Base-by-base conservation (phyloP, 2,329 filamentous ascomycete species). In the Aureobasidium musti region DNA sequence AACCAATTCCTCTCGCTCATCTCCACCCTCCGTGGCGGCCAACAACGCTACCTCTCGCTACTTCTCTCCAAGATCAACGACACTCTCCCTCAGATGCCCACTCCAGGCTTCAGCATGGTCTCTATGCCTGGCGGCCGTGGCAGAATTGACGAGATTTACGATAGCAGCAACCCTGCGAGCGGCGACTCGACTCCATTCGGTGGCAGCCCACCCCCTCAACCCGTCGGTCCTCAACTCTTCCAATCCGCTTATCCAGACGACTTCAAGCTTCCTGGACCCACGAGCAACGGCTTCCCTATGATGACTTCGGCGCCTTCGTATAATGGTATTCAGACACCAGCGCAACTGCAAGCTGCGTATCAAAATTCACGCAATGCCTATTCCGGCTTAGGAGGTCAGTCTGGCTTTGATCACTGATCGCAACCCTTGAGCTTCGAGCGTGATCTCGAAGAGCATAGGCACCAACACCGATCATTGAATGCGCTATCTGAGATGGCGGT, bases 11-110 rank as follows among this genome's bases (percentile, higher is more conserved):
- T 90, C 63, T 84, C 84, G 66, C 82, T 91, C 17, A 81, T 92
- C 1, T 86, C 87, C 0, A 81, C 86, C 10, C 83, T 95, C 21
- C 89, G 90, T n/a, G 88, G 86, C 67, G 91, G 91, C 7, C 85
- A 93, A 66, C 85, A 89, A 69, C 88, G 89, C 61, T 95, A 92
- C 74, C 81, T 94, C 17, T 91, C 91, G 2, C 82, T 96, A 0
- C 82, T 96, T 1, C 79, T 95, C 65, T 85, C 84, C 75, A 95
- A 94, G 79, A 84, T 94, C 45, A 84, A 88, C 68, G 89, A 94
- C 49, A 72, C 74, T 10, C 71, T 77, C 60, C 74, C 76, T 19
- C 70, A 72, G 8, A 63, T 67, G 59, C 69, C 71, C 7, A 70
- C 67, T 7, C 70, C 72, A 43, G 71, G 71, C 23, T 74, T 72